Conservation (phyloP, 768 basidiomycete genomes). For the Lyophyllum shimeji region DNA sequence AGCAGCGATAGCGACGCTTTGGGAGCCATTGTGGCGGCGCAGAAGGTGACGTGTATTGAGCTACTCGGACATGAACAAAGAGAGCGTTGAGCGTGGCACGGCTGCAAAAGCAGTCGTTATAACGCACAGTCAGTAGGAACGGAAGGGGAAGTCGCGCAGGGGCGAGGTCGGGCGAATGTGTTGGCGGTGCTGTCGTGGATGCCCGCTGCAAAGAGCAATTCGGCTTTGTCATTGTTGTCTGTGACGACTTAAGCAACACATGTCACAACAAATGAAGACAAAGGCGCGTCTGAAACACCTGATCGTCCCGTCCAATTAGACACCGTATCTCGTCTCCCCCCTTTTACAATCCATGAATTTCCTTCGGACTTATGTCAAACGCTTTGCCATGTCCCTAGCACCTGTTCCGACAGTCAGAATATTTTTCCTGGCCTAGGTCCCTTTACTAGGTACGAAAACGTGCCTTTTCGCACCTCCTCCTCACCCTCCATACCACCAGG, state of each 20-base stretch:
- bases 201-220: background rate
- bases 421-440: too few species aligned
- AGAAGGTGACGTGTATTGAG: background rate
- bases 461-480: too few species aligned
- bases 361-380: too few species aligned
- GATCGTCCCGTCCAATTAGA: too few species aligned
- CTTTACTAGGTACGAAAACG: too few species aligned
- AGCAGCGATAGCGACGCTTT: constrained; percentile 46
- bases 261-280: constrained; percentile 1
- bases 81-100: constrained; percentile 6
- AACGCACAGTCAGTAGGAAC: constrained; percentile 12
- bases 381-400: too few species aligned
- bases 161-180: background rate
- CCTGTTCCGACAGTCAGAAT: too few species aligned
- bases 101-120: constrained; percentile 14
- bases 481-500: too few species aligned
- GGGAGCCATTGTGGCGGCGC: constrained; percentile 36
- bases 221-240: background rate
- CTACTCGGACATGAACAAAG: constrained; percentile 15
- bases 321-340: too few species aligned
- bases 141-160: background rate
- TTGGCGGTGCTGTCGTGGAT: background rate
- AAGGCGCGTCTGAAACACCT: too few species aligned
- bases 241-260: background rate
- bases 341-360: too few species aligned